A percentile compares a stretch with the other conserved stretches of the same genome.
Evolutionary conservation across 2,329 filamentous ascomycete species (phyloP).

Genomic region (Elsinoe perseae): DNA sequence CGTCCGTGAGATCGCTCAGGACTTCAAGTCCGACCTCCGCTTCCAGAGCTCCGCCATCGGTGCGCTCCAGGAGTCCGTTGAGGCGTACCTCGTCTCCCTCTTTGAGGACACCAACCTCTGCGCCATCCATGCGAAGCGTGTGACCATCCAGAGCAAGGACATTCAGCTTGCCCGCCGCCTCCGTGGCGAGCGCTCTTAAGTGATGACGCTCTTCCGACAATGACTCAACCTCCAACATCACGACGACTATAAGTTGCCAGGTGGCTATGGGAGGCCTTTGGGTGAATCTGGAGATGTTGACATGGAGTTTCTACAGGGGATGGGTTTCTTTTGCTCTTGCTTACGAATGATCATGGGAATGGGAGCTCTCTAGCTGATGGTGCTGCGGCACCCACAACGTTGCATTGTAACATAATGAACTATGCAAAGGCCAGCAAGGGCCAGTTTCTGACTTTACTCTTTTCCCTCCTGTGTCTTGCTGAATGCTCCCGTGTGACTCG

Average conservation of each 20-base stretch:
- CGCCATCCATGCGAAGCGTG: conserved; percentile 64
- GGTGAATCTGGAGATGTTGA: conserved; percentile 16
- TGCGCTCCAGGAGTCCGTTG: conserved; percentile 89
- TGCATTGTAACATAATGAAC: conserved; percentile 36
- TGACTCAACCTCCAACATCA: conserved; percentile 16
- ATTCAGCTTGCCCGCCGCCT: conserved; percentile 73
- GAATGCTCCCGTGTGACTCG: neutral
- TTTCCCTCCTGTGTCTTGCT: neutral
- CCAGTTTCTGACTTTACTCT: conserved; percentile 10
- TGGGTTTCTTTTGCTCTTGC: conserved; percentile 18
- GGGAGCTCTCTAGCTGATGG: conserved; percentile 18
- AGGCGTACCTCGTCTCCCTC: conserved; percentile 91
- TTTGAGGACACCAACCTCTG: conserved; percentile 95
- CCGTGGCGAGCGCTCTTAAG: conserved; percentile 48
- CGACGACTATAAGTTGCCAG: neutral
- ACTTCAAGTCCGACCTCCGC: conserved; percentile 62
- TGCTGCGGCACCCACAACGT: conserved; percentile 21
- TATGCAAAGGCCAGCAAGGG: conserved; percentile 22
- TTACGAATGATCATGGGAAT: conserved; percentile 19
- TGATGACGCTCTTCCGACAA: conserved; percentile 16
- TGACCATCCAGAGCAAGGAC: conserved; percentile 60
- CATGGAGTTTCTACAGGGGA: conserved; percentile 18
- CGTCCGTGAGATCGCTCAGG: conserved; percentile 65
- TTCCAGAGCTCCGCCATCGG: conserved; percentile 96
- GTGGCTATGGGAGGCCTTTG: conserved; percentile 10